Base-by-base conservation (phyloP, 305 asterid genomes). In the Fraxinus velutina region DNA sequence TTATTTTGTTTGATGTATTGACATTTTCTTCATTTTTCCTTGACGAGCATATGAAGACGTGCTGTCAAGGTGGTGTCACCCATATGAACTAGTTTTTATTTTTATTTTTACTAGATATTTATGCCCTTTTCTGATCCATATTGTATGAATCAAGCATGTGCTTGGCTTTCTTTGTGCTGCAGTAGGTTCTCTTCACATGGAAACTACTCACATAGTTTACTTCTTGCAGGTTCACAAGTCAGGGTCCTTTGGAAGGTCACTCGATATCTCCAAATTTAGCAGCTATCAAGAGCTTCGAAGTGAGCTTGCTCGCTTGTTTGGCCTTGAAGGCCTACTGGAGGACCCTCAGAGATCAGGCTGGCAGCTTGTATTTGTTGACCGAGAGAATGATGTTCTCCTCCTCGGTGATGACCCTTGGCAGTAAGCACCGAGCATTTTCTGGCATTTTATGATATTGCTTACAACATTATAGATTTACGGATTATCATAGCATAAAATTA, bases 301-400 rank as follows among this genome's bases (percentile, higher is more conserved):
- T 77, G 97, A 93, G 90, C 97, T 96, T 81, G 97, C 95, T 85
- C 93, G 88, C 81, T 83, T 96, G 97, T 96, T 96, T 86, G 97
- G 97, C 80, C 94, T 96, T 62, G 95, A 94, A 84, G 98, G 97
- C 83, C 87, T 91, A 60, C 87, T 95, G 96, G 99, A 94, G 92
- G 96, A 93, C 86, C 97, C 98, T 84, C 91, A 92, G 90, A 95
- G 98, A 93, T 95, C 99, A 95, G 98, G 99, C 98, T 95, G 99
- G 99, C 99, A 95, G 99, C 99, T 95, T 95, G 98, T 95, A 90
- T 91, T 95, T 80, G 97, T 93, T 80, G 99, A 94, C 96, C 91
- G 99, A 78, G 99, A 95, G 91, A 88, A 92, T 81, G 99, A 95
- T 77, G 89, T 93, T 84, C 98, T 95, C 89, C 98, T 95, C 88